Evolutionary conservation across 306 rosid species (phyloP).

Genomic region (Castanea sativa): DNA sequence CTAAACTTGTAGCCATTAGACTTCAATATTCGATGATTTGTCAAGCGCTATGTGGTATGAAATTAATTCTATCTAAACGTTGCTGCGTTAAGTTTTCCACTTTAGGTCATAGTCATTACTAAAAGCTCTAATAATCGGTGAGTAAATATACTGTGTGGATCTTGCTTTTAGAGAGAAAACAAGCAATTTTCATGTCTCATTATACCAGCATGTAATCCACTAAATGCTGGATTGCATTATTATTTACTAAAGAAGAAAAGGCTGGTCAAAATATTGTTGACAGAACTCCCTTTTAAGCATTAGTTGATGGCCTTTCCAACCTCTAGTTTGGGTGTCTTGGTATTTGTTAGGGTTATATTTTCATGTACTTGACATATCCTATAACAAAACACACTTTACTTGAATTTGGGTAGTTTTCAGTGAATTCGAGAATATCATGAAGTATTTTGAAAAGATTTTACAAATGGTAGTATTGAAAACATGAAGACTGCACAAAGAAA

Average conservation of each 20-base stretch:
- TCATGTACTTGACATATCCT: too few relatives aligned
- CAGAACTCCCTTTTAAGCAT: background rate
- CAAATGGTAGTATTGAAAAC: too few relatives aligned
- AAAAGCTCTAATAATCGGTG: background rate
- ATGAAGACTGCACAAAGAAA: too few relatives aligned
- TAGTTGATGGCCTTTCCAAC: too few relatives aligned
- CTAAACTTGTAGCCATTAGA: background rate
- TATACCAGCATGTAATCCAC: background rate
- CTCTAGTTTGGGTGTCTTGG: too few relatives aligned
- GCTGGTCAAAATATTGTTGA: background rate
- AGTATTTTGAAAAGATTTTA: too few relatives aligned
- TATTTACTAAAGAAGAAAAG: background rate
- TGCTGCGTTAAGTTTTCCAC: too few relatives aligned
- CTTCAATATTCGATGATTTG: background rate
- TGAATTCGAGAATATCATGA: too few relatives aligned
- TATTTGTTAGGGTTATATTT: too few relatives aligned
- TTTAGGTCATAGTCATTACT: background rate
- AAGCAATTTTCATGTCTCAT: background rate
- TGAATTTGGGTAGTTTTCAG: too few relatives aligned
- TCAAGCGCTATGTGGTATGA: background rate
- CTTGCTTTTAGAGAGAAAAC: background rate
- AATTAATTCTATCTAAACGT: background rate
- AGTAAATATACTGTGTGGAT: background rate
- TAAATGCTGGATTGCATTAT: background rate
- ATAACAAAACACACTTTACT: too few relatives aligned